phyloP scores from a whole-genome alignment of 306 rosid genomes.

The Pterocarpus macrocarpus region DNA sequence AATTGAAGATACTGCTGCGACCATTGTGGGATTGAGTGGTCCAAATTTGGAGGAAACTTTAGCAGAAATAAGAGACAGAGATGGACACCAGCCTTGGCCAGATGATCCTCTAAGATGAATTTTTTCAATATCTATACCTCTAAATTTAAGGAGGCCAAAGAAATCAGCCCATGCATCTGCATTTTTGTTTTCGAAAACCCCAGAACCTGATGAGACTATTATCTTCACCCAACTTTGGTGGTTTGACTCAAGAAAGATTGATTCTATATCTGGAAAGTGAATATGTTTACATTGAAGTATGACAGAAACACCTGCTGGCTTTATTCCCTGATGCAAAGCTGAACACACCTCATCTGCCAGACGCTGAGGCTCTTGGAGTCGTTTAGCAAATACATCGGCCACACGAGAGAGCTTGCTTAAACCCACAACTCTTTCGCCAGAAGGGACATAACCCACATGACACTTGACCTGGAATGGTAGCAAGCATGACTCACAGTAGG shows the following conservation, averaged over 20 bases:
- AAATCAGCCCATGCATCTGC: slow-evolving; percentile 77
- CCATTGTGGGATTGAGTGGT: slow-evolving; percentile 62
- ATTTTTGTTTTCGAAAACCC: slow-evolving; percentile 67
- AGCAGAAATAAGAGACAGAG: slow-evolving; percentile 48
- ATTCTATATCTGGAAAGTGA: slow-evolving; percentile 72
- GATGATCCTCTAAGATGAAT: slow-evolving; percentile 45
- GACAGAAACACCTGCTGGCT: slow-evolving; percentile 86
- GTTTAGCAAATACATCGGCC: slow-evolving; percentile 60
- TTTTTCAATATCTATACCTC: slow-evolving; percentile 60
- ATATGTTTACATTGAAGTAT: slow-evolving; percentile 75
- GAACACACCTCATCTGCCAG: slow-evolving; percentile 46
- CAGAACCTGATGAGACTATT: slow-evolving; percentile 74
- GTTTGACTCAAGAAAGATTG: slow-evolving; percentile 63
- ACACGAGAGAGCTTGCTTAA: slow-evolving; percentile 94
- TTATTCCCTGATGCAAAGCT: slow-evolving; percentile 62
- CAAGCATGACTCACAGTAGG: slow-evolving; percentile 92
- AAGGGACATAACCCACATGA: slow-evolving; percentile 92
- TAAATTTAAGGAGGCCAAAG: slow-evolving; percentile 69
- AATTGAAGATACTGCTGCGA: slow-evolving; percentile 74
- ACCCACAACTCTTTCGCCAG: slow-evolving; percentile 85
- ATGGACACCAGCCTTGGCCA: slow-evolving; percentile 80
- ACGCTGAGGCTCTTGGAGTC: slow-evolving; percentile 68
- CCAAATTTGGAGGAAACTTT: slow-evolving; percentile 61
- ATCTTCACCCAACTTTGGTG: slow-evolving; percentile 66
- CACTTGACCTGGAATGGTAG: slow-evolving; percentile 91